Evolutionary conservation across 495 filamentous ascomycete species (phyloP).

Genomic region (Neurospora sp.): DNA sequence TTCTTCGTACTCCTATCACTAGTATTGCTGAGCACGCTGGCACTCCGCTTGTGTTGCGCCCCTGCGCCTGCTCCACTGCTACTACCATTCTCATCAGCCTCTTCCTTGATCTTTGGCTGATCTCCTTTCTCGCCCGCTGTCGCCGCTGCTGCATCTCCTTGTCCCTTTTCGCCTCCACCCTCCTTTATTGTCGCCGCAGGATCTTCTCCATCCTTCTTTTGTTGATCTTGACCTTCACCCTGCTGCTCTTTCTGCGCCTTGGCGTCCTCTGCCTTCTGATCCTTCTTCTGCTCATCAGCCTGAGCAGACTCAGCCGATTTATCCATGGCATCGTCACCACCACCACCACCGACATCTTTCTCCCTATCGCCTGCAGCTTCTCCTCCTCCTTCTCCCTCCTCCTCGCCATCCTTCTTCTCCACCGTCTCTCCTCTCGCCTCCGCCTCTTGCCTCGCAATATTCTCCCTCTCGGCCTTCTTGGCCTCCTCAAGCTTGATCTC

Average conservation of each 20-base stretch:
- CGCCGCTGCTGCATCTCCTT: not conserved
- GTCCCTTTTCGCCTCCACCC: not conserved
- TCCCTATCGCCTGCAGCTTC: not conserved
- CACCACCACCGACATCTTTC: not conserved
- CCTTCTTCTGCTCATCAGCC: conserved; percentile 6
- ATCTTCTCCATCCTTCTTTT: not conserved
- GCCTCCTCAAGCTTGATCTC: conserved; percentile 68
- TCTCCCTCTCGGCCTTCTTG: conserved; percentile 52
- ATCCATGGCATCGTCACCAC: not conserved
- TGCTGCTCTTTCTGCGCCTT: not conserved
- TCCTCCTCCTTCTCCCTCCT: not conserved
- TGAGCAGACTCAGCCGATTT: conserved; percentile 2
- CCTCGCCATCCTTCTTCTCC: not conserved
- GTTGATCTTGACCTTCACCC: not conserved
- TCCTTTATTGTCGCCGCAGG: not conserved
- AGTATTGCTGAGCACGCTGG: conserved; percentile 57
- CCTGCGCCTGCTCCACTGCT: not conserved
- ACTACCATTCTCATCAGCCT: not conserved
- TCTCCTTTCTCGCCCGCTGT: conserved; percentile 1
- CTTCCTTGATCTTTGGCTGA: conserved; percentile 12
- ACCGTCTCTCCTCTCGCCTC: conserved; percentile 11
- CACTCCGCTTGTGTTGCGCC: conserved; percentile 52
- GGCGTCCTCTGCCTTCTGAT: not conserved
- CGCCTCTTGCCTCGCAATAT: conserved; percentile 14
- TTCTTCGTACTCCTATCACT: conserved; percentile 66